Evolutionary conservation across 2,329 filamentous ascomycete genomes (phyloP).

Genomic region (Ascochyta pisi): DNA sequence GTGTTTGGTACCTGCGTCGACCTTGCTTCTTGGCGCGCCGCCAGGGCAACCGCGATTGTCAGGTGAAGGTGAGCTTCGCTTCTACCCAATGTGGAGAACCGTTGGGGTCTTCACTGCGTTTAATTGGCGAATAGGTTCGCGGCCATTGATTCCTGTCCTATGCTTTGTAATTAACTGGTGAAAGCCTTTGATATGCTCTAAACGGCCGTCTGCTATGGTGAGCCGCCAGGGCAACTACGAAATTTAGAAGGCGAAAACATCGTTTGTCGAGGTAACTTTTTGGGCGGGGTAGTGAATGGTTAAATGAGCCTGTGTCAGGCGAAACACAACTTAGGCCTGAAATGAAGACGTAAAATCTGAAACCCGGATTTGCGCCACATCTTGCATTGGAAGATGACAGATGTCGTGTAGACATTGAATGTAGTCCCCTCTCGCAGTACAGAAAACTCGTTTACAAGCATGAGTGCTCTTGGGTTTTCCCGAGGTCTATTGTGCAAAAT

Average conservation of each 20-base stretch:
- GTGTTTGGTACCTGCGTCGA: slow-evolving; percentile 20
- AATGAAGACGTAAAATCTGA: slow-evolving; percentile 28
- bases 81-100: not conserved
- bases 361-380: slow-evolving; percentile 26
- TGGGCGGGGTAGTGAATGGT: slow-evolving; percentile 11
- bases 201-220: not conserved
- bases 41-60: slow-evolving; percentile 21
- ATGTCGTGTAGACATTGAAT: not conserved
- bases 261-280: slow-evolving; percentile 12
- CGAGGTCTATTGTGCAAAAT: no score
- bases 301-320: slow-evolving; percentile 25
- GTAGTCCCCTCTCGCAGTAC: no score
- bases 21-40: slow-evolving; percentile 22
- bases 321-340: slow-evolving; percentile 25
- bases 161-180: not conserved
- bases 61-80: slow-evolving; percentile 11
- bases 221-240: slow-evolving; percentile 1
- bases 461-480: no score
- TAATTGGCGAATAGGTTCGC: not conserved
- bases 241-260: slow-evolving; percentile 3
- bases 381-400: slow-evolving; percentile 2
- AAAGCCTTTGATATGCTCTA: not conserved
- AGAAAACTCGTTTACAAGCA: no score
- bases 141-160: no score
- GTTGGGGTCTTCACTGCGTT: not conserved